A percentile compares a stretch with the other conserved stretches of the same genome.
These are phyloP conservation scores for Pinus tabuliformis DNA, from an alignment of 75 land plant species.

Conservation along the genomic window DNA sequence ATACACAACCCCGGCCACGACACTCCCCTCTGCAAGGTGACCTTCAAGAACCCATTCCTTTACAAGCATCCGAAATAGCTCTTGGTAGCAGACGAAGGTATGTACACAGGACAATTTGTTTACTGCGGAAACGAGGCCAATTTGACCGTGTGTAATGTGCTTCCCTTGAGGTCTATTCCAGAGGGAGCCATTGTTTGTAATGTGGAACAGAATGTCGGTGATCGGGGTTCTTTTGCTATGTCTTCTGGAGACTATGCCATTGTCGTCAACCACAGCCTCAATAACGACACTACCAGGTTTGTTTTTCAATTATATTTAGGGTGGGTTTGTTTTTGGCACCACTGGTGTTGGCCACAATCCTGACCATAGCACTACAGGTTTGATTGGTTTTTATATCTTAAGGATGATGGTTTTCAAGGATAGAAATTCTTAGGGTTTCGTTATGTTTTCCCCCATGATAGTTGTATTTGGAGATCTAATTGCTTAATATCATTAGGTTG, in stretches of 20 bases:
- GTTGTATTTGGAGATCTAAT: too few relatives aligned
- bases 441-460: too few relatives aligned
- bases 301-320: too few relatives aligned
- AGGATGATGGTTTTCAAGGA: too few relatives aligned
- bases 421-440: too few relatives aligned
- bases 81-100: constrained; percentile 56
- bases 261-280: constrained; percentile 52
- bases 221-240: constrained; percentile 40
- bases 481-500: too few relatives aligned
- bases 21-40: constrained; percentile 32
- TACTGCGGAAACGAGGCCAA: constrained; percentile 68
- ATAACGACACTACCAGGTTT: constrained; percentile 45
- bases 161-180: constrained; percentile 49
- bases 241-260: constrained; percentile 58
- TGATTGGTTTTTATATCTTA: too few relatives aligned
- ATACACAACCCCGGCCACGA: constrained; percentile 61
- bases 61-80: constrained; percentile 59
- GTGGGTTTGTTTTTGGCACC: too few relatives aligned
- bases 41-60: too few relatives aligned
- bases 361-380: too few relatives aligned
- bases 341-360: too few relatives aligned
- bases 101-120: constrained; percentile 52
- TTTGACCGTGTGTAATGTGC: constrained; percentile 47
- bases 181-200: constrained; percentile 68
- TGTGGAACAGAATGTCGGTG: constrained; percentile 66